phyloP scores from a whole-genome alignment of 2,329 filamentous ascomycete genomes.

The Ceratocystis albifundus region DNA sequence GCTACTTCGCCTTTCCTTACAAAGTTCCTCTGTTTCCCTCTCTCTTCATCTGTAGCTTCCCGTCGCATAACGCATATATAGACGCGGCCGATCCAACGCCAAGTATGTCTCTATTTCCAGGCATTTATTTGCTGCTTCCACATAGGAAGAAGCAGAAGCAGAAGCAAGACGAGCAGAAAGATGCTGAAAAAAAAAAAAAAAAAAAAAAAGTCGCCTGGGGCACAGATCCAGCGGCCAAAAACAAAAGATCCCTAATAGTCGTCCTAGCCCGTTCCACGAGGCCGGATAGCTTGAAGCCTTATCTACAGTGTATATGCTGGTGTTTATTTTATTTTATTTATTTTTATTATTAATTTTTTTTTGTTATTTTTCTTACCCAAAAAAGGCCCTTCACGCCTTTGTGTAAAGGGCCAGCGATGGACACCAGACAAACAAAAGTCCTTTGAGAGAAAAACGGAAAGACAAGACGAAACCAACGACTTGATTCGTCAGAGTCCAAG shows the following conservation, averaged over 20 bases:
- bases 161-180: neutral
- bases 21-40: too few relatives aligned
- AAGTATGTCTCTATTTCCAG: too few relatives aligned
- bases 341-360: too few relatives aligned
- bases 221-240: neutral
- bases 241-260: constrained; percentile 1
- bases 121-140: too few relatives aligned
- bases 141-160: neutral
- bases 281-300: neutral
- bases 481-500: neutral
- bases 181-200: too few relatives aligned
- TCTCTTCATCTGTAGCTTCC: too few relatives aligned
- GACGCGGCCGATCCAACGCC: too few relatives aligned
- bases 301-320: neutral
- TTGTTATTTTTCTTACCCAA: too few relatives aligned
- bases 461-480: neutral
- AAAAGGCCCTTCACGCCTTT: neutral
- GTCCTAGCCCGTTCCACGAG: neutral
- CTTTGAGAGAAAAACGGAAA: neutral
- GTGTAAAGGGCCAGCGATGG: neutral
- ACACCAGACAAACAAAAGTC: constrained; percentile 3
- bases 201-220: neutral
- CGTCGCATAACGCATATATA: too few relatives aligned
- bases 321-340: too few relatives aligned
- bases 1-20: too few relatives aligned